These are phyloP conservation scores for Ilyonectria robusta DNA, from an alignment of 2,329 filamentous ascomycete species.

Conservation along the genomic window DNA sequence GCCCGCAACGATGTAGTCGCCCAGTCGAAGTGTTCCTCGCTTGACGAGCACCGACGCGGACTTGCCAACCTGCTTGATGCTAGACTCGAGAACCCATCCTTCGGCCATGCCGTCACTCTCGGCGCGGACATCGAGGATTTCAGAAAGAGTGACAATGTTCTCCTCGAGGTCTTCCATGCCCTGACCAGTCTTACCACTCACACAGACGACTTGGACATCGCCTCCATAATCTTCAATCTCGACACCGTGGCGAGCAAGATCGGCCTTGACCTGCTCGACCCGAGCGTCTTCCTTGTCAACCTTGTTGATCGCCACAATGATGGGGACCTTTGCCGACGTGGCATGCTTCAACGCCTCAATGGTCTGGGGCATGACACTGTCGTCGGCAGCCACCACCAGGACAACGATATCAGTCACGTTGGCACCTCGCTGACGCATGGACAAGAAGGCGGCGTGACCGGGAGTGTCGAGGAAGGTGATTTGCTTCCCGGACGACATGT, in stretches of 20 bases:
- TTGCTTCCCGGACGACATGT: conserved; percentile 85
- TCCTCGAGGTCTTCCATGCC: conserved; percentile 96
- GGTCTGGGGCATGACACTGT: conserved; percentile 97
- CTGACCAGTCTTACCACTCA: conserved; percentile 93
- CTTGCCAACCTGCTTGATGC: conserved; percentile 86
- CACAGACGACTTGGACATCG: conserved; percentile 90
- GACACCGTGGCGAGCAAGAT: conserved; percentile 85
- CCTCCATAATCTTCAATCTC: conserved; percentile 96
- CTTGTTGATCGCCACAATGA: conserved; percentile 99
- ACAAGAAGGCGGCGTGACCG: conserved; percentile 94
- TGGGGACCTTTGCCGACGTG: conserved; percentile 86
- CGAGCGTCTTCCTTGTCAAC: conserved; percentile 90
- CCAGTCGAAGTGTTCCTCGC: conserved; percentile 84
- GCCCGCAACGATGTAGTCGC: conserved; percentile 89
- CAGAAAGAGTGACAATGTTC: conserved; percentile 86
- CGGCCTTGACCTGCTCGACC: conserved; percentile 87
- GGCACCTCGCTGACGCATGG: conserved; percentile 95
- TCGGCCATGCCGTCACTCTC: conserved; percentile 84
- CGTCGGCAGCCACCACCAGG: conserved; percentile 94
- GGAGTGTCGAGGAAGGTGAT: conserved; percentile 99
- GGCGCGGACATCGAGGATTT: conserved; percentile 91
- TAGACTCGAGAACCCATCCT: conserved; percentile 94
- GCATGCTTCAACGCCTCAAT: conserved; percentile 97
- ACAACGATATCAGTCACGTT: conserved; percentile 98
- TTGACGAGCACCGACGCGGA: conserved; percentile 91